Evolutionary conservation across 2,329 filamentous ascomycete genomes (phyloP).

Genomic region (Coniochaeta sp.): DNA sequence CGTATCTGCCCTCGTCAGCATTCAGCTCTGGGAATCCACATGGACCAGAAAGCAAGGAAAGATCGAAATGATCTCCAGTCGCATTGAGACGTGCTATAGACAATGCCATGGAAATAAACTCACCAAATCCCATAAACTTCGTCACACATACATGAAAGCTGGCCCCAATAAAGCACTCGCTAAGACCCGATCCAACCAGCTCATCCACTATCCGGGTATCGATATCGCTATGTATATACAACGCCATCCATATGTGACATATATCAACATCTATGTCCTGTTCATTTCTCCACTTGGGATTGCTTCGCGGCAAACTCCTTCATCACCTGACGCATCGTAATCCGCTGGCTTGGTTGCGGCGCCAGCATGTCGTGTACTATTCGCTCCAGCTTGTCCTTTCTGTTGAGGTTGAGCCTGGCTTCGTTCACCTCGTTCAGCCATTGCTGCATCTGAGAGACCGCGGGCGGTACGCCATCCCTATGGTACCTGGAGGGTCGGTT

Average conservation of each 20-base stretch:
- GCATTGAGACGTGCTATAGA: neutral
- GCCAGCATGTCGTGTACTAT: constrained; percentile 47
- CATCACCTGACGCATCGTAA: constrained; percentile 46
- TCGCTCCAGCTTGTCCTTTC: constrained; percentile 40
- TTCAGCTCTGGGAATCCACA: no score
- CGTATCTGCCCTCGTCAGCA: neutral
- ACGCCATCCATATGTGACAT: neutral
- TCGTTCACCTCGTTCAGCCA: constrained; percentile 48
- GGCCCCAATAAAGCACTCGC: neutral
- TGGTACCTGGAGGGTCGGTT: constrained; percentile 28
- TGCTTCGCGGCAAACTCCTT: constrained; percentile 27
- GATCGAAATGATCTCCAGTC: neutral
- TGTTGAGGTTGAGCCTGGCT: constrained; percentile 36
- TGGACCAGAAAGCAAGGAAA: neutral
- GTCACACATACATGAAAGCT: neutral
- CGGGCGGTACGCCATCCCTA: constrained; percentile 18
- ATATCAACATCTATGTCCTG: neutral
- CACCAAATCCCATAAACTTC: neutral
- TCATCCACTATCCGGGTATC: neutral
- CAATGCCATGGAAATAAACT: neutral
- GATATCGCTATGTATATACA: neutral
- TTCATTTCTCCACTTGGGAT: constrained; percentile 15
- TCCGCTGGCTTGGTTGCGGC: constrained; percentile 41
- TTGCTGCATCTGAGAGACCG: constrained; percentile 45
- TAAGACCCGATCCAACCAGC: neutral